Percentiles rank a stretch among this genome's conserved stretches.
Conservation (phyloP, 176 grass and related monocot species). For the Bonia amplexicaulis region DNA sequence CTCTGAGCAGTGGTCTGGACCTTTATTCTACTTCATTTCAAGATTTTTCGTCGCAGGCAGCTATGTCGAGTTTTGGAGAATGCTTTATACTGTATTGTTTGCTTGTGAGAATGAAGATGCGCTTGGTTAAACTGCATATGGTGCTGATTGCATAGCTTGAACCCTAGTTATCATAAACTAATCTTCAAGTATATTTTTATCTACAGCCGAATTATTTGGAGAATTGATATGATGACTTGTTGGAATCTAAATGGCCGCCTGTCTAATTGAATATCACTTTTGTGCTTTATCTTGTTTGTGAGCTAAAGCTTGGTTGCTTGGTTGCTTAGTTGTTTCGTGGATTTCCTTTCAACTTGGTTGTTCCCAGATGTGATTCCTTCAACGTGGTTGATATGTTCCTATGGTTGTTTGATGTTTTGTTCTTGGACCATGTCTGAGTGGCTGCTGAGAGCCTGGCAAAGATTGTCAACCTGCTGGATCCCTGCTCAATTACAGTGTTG, state of each 20-base stretch:
- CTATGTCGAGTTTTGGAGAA: slow-evolving; percentile 20
- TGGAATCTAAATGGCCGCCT: not conserved
- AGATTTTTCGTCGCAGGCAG: slow-evolving; percentile 13
- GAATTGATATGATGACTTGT: not conserved
- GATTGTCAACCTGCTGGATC: not conserved
- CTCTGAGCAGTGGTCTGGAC: slow-evolving; percentile 38
- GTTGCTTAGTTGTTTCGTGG: not conserved
- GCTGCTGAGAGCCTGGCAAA: not conserved
- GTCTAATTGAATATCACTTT: not conserved
- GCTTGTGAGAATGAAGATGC: slow-evolving; percentile 14
- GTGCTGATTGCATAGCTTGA: not conserved
- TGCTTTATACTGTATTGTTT: slow-evolving; percentile 14
- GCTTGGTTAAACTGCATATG: not conserved
- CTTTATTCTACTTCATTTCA: slow-evolving; percentile 28
- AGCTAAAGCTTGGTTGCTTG: not conserved
- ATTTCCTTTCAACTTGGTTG: not conserved
- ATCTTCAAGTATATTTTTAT: not conserved
- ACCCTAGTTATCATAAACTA: not conserved
- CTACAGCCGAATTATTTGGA: not conserved
- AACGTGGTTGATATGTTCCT: not conserved
- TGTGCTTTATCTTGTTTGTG: not conserved
- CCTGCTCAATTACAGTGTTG: not conserved
- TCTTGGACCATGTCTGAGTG: not conserved
- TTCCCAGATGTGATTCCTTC: not conserved
- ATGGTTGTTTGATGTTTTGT: not conserved